A percentile compares a stretch with the other conserved stretches of the same genome.
Conservation (phyloP, 1,139 yeast species). For the Pichia sp. region DNA sequence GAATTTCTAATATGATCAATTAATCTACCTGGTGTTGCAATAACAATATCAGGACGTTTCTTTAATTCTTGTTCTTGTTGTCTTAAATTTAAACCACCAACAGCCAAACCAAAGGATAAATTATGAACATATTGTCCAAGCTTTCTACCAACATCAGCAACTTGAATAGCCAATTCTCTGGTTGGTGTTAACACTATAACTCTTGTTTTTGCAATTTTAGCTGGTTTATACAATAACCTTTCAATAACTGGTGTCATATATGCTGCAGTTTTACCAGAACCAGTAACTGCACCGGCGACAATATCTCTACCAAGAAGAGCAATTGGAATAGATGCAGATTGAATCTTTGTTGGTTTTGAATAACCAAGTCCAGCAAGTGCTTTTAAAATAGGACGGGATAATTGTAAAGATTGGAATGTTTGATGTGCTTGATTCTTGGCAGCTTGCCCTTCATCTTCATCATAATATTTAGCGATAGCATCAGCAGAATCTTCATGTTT, state of each 20-base stretch:
- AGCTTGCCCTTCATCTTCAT: conserved; percentile 45
- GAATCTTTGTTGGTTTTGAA: conserved; percentile 85
- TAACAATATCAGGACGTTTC: conserved; percentile 88
- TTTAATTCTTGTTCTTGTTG: conserved; percentile 93
- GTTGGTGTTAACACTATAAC: conserved; percentile 92
- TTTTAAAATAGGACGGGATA: conserved; percentile 85
- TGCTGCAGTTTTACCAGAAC: conserved; percentile 99
- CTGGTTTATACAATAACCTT: conserved; percentile 81
- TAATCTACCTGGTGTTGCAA: conserved; percentile 96
- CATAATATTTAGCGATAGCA: conserved; percentile 63
- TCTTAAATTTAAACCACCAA: conserved; percentile 93
- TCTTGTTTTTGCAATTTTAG: conserved; percentile 78
- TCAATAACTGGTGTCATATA: conserved; percentile 94
- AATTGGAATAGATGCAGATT: conserved; percentile 86
- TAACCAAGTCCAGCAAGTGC: conserved; percentile 80
- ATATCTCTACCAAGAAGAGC: conserved; percentile 88
- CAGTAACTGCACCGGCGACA: conserved; percentile 99
- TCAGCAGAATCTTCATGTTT: conserved; percentile 54
- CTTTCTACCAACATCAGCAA: conserved; percentile 85
- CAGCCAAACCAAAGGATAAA: conserved; percentile 83
- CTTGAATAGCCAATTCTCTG: conserved; percentile 96
- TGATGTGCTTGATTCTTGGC: conserved; percentile 43
- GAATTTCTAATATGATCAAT: conserved; percentile 96
- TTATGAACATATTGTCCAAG: conserved; percentile 72
- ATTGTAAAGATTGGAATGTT: conserved; percentile 68